A percentile compares a stretch with the other conserved stretches of the same genome.
Evolutionary conservation across 192 early-diverging fungal genomes (phyloP).

Genomic region (Powellomyces hirtus): DNA sequence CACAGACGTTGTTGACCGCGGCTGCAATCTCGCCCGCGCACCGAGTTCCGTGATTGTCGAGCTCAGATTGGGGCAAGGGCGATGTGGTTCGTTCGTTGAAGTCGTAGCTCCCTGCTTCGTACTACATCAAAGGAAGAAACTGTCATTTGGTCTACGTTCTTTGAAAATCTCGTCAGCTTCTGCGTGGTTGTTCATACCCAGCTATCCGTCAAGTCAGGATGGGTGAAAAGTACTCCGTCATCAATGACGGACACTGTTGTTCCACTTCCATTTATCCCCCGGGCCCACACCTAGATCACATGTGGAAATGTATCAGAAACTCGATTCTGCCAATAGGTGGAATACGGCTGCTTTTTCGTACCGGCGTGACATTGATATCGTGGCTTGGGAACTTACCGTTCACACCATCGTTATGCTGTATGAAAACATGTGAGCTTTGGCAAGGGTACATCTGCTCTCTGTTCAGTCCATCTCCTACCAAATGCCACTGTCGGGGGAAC

Average conservation of each 20-base stretch:
- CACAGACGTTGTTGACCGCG: constrained; percentile 73
- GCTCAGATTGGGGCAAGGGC: constrained; percentile 64
- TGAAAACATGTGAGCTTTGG: background rate
- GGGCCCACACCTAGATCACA: constrained; percentile 69
- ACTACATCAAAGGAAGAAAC: background rate
- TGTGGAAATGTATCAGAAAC: background rate
- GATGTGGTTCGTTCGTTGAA: constrained; percentile 73
- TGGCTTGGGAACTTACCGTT: constrained; percentile 48
- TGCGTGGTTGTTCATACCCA: constrained; percentile 8
- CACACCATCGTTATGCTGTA: constrained; percentile 44
- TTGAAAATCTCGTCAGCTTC: constrained; percentile 72
- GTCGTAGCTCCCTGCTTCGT: constrained; percentile 78
- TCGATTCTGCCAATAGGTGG: background rate
- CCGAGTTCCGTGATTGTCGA: constrained; percentile 91
- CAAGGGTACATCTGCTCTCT: background rate
- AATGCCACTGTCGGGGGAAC: constrained; percentile 74
- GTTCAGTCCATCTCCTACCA: constrained; percentile 65
- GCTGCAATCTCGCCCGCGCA: constrained; percentile 97
- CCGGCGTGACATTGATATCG: constrained; percentile 91
- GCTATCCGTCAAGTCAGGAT: constrained; percentile 75
- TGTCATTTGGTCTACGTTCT: too few species aligned
- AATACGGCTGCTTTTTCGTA: constrained; percentile 17
- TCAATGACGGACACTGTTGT: constrained; percentile 89
- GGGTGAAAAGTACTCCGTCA: constrained; percentile 87
- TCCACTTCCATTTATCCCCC: constrained; percentile 83